Conservation (phyloP, 179 eudicot species). For the Amaranthus tricolor region DNA sequence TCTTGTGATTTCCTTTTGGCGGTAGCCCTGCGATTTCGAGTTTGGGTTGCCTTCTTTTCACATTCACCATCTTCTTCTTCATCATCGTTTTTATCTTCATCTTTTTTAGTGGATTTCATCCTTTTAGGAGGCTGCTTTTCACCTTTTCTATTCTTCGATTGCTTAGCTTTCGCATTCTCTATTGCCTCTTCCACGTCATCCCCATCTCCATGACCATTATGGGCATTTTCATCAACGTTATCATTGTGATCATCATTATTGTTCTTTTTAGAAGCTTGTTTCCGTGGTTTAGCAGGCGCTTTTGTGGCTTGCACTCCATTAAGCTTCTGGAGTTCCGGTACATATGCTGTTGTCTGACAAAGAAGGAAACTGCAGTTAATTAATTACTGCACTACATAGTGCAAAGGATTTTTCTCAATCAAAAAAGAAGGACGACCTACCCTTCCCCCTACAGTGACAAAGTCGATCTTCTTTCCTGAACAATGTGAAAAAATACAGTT, state of each 20-base stretch:
- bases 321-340: constrained; percentile 84
- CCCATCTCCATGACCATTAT: constrained; percentile 28
- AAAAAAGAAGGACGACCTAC: constrained; percentile 37
- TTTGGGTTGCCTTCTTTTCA: constrained; percentile 34
- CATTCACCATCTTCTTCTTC: constrained; percentile 6
- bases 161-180: constrained; percentile 34
- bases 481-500: constrained; percentile 10
- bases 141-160: constrained; percentile 20
- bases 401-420: background rate
- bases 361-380: constrained; percentile 9
- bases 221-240: constrained; percentile 27
- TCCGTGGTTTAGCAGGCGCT: constrained; percentile 43
- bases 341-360: constrained; percentile 83
- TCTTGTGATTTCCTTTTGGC: constrained; percentile 40
- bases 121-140: constrained; percentile 19
- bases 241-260: constrained; percentile 32
- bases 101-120: constrained; percentile 17
- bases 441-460: constrained; percentile 86
- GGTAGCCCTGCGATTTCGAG: constrained; percentile 36
- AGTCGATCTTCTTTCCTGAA: constrained; percentile 86
- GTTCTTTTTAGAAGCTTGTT: constrained; percentile 38
- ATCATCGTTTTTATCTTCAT: background rate
- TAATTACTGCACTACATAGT: background rate
- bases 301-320: constrained; percentile 59
- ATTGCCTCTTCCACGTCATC: constrained; percentile 37